These are phyloP conservation scores for Annulohypoxylon bovei DNA, from an alignment of 495 filamentous ascomycete genomes.

Conservation along the genomic window DNA sequence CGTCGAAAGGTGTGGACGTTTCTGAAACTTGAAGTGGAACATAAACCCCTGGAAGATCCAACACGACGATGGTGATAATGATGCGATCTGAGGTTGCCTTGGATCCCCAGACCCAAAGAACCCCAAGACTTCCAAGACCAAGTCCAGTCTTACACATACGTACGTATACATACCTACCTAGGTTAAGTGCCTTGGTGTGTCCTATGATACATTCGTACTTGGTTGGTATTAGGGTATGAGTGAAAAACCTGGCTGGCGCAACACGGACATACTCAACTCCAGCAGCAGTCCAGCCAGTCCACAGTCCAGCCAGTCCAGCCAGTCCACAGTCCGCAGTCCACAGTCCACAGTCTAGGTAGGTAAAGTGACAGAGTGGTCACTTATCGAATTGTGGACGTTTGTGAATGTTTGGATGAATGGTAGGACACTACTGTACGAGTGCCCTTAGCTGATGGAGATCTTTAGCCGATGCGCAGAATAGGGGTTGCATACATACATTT, in stretches of 20 bases:
- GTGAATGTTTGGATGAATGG: background rate
- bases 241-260: slow-evolving; percentile 6
- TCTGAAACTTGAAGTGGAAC: slow-evolving; percentile 48
- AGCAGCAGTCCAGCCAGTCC: too few species aligned
- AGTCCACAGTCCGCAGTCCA: too few species aligned
- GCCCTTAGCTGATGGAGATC: slow-evolving; percentile 18
- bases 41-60: slow-evolving; percentile 41
- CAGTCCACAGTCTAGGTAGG: too few species aligned
- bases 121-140: background rate
- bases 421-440: slow-evolving; percentile 12
- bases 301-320: too few species aligned
- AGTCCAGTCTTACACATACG: background rate
- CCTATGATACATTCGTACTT: background rate
- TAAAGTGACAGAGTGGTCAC: too few species aligned
- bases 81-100: slow-evolving; percentile 37
- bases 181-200: background rate
- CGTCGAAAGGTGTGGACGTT: slow-evolving; percentile 32
- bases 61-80: slow-evolving; percentile 38
- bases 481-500: slow-evolving; percentile 28
- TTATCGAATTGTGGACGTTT: background rate
- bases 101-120: slow-evolving; percentile 18
- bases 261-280: background rate
- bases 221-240: background rate
- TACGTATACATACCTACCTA: background rate
- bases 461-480: slow-evolving; percentile 37